These are phyloP conservation scores for Globisporangium cederbergense DNA, from an alignment of 352 stramenopile genomes.

Conservation along the genomic window DNA sequence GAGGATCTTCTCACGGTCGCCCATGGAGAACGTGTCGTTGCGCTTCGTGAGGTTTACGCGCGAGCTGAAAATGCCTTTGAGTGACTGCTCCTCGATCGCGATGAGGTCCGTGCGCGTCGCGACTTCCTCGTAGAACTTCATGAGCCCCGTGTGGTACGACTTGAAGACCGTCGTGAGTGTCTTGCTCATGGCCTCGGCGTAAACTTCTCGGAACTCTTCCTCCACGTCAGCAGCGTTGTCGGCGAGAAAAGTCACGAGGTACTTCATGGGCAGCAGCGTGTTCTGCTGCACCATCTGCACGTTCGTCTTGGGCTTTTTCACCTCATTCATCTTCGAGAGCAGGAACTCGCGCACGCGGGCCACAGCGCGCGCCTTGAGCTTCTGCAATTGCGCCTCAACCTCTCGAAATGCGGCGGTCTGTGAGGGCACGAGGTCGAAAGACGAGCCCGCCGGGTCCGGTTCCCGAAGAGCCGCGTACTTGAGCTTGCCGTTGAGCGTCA, in stretches of 20 bases:
- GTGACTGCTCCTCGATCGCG: constrained; percentile 92
- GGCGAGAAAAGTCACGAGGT: constrained; percentile 94
- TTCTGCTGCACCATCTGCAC: constrained; percentile 98
- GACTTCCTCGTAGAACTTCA: constrained; percentile 94
- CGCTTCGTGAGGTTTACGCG: constrained; percentile 95
- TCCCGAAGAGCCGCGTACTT: constrained; percentile 79
- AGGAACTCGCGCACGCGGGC: constrained; percentile 92
- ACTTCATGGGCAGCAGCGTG: constrained; percentile 95
- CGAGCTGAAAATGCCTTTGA: constrained; percentile 84
- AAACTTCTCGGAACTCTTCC: constrained; percentile 94
- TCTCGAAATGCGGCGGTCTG: constrained; percentile 91
- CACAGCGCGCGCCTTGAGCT: constrained; percentile 77
- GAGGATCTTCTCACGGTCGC: constrained; percentile 89
- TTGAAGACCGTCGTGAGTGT: constrained; percentile 95
- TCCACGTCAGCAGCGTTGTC: constrained; percentile 92
- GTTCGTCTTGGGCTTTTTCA: constrained; percentile 98
- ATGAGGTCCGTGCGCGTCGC: constrained; percentile 92
- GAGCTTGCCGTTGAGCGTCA: constrained; percentile 92
- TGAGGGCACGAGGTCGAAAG: constrained; percentile 84
- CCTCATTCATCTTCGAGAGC: constrained; percentile 88
- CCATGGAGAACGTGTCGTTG: constrained; percentile 93
- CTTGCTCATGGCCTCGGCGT: constrained; percentile 97
- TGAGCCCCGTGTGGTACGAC: constrained; percentile 94
- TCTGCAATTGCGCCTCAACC: constrained; percentile 90
- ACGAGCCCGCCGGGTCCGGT: constrained; percentile 57